phyloP scores from a whole-genome alignment of 495 filamentous ascomycete genomes.

The Hypoxylon lienhwacheense region DNA sequence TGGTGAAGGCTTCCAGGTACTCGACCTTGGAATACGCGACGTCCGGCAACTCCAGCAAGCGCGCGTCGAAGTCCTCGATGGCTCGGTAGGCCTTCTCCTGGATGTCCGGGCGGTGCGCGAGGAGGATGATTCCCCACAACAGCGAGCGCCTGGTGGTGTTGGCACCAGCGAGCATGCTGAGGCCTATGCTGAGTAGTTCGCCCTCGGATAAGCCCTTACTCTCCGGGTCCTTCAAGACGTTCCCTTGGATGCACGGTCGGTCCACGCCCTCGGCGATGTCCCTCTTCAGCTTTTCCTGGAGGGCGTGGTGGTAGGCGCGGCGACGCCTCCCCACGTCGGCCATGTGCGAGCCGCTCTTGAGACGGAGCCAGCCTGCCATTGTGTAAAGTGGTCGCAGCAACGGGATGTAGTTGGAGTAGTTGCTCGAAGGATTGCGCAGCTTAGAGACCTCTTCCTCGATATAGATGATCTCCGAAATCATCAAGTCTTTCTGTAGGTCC shows the following conservation, averaged over 20 bases:
- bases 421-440: constrained; percentile 68
- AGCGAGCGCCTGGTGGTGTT: constrained; percentile 29
- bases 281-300: constrained; percentile 64
- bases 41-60: constrained; percentile 66
- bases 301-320: constrained; percentile 59
- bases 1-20: constrained; percentile 69
- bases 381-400: constrained; percentile 59
- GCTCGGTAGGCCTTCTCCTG: constrained; percentile 65
- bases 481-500: constrained; percentile 52
- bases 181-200: constrained; percentile 70
- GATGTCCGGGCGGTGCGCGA: constrained; percentile 67
- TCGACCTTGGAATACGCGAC: constrained; percentile 71
- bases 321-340: constrained; percentile 58
- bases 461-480: constrained; percentile 64
- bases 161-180: constrained; percentile 63
- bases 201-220: constrained; percentile 55
- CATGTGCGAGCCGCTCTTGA: constrained; percentile 46
- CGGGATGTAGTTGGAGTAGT: constrained; percentile 72
- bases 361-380: constrained; percentile 18
- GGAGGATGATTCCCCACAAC: constrained; percentile 68
- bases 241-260: constrained; percentile 71
- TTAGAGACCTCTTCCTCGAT: constrained; percentile 67
- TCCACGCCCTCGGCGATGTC: constrained; percentile 63
- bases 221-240: constrained; percentile 68
- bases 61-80: constrained; percentile 64